phyloP scores from a whole-genome alignment of 805 yeast species.

The Starmerella bombicola region DNA sequence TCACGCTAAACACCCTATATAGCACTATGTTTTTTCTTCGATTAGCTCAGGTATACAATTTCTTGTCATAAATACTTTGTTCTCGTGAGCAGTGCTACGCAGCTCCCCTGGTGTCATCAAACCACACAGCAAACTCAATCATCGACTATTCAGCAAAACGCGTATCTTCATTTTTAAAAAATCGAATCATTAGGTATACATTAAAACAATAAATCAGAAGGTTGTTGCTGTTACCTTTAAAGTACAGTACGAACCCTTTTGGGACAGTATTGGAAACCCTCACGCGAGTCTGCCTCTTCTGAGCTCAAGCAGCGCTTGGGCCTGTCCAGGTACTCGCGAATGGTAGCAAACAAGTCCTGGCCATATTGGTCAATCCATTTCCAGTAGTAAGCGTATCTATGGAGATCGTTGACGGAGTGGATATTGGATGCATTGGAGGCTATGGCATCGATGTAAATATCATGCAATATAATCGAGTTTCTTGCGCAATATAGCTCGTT shows the following conservation, averaged over 20 bases:
- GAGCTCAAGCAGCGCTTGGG: conserved; percentile 18
- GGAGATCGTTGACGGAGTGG: conserved; percentile 21
- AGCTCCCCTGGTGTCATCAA: too few species aligned
- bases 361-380: conserved; percentile 26
- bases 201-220: background rate
- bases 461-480: conserved; percentile 25
- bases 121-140: too few species aligned
- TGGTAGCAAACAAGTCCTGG: conserved; percentile 22
- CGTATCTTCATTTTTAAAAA: too few species aligned
- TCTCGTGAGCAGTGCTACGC: too few species aligned
- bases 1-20: too few species aligned
- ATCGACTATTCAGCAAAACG: too few species aligned
- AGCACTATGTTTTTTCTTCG: too few species aligned
- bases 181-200: too few species aligned
- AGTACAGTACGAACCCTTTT: conserved; percentile 10
- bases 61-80: too few species aligned
- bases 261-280: background rate
- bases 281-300: conserved; percentile 1
- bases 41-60: too few species aligned
- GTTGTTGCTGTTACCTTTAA: background rate
- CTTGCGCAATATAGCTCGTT: conserved; percentile 24
- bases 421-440: conserved; percentile 22
- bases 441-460: conserved; percentile 25
- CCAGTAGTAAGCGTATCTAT: conserved; percentile 25
- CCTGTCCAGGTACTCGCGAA: conserved; percentile 20